Evolutionary conservation across 1,284 basidiomycete genomes (phyloP).

Genomic region (Cryptococcus neoformans): DNA sequence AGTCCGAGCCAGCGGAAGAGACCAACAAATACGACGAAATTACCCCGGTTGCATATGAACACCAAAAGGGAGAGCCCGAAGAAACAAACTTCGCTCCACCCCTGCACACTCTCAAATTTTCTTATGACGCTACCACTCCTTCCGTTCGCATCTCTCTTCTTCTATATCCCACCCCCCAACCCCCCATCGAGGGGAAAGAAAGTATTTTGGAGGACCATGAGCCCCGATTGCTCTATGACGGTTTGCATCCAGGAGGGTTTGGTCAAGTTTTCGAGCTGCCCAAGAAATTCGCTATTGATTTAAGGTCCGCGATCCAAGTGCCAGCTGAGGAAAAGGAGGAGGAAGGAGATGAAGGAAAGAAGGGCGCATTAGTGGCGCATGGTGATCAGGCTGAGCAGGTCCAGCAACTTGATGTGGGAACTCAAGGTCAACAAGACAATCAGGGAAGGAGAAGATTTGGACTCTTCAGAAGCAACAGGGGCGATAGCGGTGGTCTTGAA

Average conservation of each 20-base stretch:
- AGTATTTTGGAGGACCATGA: constrained; percentile 26
- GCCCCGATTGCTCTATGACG: constrained; percentile 64
- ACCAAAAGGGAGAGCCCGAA: not conserved
- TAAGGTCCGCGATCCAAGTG: constrained; percentile 35
- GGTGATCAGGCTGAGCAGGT: constrained; percentile 1
- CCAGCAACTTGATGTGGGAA: not conserved
- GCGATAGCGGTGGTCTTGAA: constrained; percentile 20
- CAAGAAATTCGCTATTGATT: constrained; percentile 55
- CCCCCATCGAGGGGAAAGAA: constrained; percentile 50
- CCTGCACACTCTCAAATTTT: constrained; percentile 73
- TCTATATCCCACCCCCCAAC: constrained; percentile 62
- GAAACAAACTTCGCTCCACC: constrained; percentile 10
- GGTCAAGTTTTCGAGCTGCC: constrained; percentile 67
- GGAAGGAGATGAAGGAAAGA: constrained; percentile 10
- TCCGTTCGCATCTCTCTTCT: constrained; percentile 72
- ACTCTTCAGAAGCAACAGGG: constrained; percentile 26
- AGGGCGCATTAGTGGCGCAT: not conserved
- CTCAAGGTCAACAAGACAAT: constrained; percentile 1
- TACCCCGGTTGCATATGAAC: not conserved
- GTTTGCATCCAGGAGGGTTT: constrained; percentile 75
- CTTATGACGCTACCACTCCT: constrained; percentile 82
- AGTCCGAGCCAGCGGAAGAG: not conserved
- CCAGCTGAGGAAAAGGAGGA: constrained; percentile 14
- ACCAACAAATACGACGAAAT: constrained; percentile 41
- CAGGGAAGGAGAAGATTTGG: constrained; percentile 25